Percentiles rank a stretch among this genome's conserved stretches.
These are phyloP conservation scores for Colletotrichum destructivum DNA, from an alignment of 2,329 filamentous ascomycete species.

Conservation along the genomic window DNA sequence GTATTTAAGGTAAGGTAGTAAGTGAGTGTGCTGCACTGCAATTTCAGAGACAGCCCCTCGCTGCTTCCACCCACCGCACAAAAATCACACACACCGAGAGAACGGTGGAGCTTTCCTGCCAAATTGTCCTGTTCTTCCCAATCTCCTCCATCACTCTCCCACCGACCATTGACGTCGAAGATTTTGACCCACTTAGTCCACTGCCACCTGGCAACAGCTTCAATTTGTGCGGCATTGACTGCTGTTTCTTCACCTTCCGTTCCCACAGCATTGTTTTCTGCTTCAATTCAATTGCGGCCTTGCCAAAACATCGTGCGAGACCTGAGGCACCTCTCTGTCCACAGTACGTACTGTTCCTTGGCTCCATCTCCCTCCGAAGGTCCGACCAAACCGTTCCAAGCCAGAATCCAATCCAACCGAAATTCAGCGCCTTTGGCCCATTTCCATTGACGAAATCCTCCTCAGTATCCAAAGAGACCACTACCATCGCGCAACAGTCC, in stretches of 20 bases:
- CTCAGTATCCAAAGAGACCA: constrained; percentile 1
- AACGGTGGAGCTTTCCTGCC: constrained; percentile 25
- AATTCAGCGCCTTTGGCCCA: constrained; percentile 10
- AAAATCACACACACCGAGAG: constrained; percentile 2
- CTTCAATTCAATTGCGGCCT: not conserved
- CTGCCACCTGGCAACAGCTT: not conserved
- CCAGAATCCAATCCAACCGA: constrained; percentile 12
- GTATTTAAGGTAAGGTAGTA: no score
- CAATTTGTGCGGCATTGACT: no score
- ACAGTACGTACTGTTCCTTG: not conserved
- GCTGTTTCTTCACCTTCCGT: not conserved
- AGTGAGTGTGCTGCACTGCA: not conserved
- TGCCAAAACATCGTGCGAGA: not conserved
- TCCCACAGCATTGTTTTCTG: not conserved
- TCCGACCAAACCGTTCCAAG: not conserved
- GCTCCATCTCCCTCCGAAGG: not conserved
- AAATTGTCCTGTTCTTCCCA: not conserved
- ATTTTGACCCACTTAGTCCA: not conserved
- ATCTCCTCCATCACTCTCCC: not conserved
- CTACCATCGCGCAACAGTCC: constrained; percentile 3
- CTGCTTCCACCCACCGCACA: not conserved
- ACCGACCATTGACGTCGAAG: not conserved
- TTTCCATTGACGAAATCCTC: constrained; percentile 7
- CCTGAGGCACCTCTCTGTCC: not conserved
- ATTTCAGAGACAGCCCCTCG: constrained; percentile 2